Evolutionary conservation across 2,329 filamentous ascomycete species (phyloP).

Genomic region (Ceratocystis smalleyi): DNA sequence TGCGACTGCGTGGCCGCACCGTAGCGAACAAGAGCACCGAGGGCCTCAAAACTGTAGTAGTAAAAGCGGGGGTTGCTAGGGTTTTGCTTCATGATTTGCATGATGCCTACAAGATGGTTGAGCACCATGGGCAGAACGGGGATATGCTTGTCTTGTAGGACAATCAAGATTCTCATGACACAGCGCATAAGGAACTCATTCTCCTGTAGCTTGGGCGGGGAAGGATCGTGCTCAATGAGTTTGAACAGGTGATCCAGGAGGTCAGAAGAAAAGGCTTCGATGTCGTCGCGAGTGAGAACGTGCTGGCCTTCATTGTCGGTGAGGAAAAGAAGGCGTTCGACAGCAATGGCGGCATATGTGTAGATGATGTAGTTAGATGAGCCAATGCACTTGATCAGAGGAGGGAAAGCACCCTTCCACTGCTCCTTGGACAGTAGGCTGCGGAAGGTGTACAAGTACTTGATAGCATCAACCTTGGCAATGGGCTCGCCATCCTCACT

Average conservation of each 20-base stretch:
- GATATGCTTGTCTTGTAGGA: conserved; percentile 69
- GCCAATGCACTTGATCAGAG: conserved; percentile 79
- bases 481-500: conserved; percentile 61
- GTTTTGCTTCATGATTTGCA: conserved; percentile 80
- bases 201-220: conserved; percentile 87
- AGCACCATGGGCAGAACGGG: conserved; percentile 65
- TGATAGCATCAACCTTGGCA: conserved; percentile 93
- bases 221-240: conserved; percentile 69
- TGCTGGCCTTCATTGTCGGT: conserved; percentile 59
- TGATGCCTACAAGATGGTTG: conserved; percentile 73
- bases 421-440: conserved; percentile 84
- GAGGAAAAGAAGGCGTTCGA: conserved; percentile 83
- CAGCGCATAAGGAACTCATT: conserved; percentile 99
- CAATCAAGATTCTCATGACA: conserved; percentile 92
- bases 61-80: conserved; percentile 96
- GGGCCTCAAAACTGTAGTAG: conserved; percentile 93
- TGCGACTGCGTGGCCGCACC: conserved; percentile 49
- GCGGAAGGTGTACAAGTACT: conserved; percentile 92
- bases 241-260: conserved; percentile 80
- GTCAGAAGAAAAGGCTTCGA: conserved; percentile 70
- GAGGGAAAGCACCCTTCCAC: conserved; percentile 78
- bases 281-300: conserved; percentile 64
- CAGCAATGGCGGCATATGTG: conserved; percentile 88
- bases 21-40: conserved; percentile 70
- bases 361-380: conserved; percentile 92